phyloP scores from a whole-genome alignment of 2,329 filamentous ascomycete genomes.

The Colletotrichum liriopes region DNA sequence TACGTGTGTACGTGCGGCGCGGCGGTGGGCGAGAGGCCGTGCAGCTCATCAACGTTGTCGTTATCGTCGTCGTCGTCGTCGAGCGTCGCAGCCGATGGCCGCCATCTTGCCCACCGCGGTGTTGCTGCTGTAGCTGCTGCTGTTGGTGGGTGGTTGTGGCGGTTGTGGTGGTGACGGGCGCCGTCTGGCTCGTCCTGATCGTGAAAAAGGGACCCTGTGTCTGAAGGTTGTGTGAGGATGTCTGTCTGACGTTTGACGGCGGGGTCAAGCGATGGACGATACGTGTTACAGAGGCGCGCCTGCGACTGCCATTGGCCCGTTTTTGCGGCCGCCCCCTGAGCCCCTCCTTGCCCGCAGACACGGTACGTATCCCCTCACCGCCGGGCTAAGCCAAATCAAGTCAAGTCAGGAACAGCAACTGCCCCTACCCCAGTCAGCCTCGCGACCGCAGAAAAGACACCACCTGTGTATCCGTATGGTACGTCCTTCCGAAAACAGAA shows the following conservation, averaged over 20 bases:
- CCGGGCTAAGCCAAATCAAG: slow-evolving; percentile 12
- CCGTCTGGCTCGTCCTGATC: slow-evolving; percentile 13
- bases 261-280: slow-evolving; percentile 56
- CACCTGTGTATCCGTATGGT: not conserved
- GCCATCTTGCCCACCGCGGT: not conserved
- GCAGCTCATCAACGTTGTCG: not conserved
- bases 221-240: slow-evolving; percentile 43
- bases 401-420: slow-evolving; percentile 28
- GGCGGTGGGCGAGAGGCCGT: slow-evolving; percentile 1
- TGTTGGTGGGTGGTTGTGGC: not conserved
- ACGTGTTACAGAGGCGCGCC: slow-evolving; percentile 58
- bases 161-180: slow-evolving; percentile 1
- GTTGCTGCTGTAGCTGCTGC: not conserved
- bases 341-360: slow-evolving; percentile 1
- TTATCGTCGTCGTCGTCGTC: not conserved
- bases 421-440: slow-evolving; percentile 29
- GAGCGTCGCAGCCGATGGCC: not conserved
- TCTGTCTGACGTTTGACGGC: slow-evolving; percentile 57
- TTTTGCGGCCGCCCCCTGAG: slow-evolving; percentile 36
- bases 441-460: not conserved
- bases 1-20: not conserved
- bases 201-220: slow-evolving; percentile 28
- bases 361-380: not conserved
- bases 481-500: slow-evolving; percentile 14
- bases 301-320: slow-evolving; percentile 51